phyloP scores from a whole-genome alignment of 2,329 filamentous ascomycete genomes.

The Colletotrichum salicis region DNA sequence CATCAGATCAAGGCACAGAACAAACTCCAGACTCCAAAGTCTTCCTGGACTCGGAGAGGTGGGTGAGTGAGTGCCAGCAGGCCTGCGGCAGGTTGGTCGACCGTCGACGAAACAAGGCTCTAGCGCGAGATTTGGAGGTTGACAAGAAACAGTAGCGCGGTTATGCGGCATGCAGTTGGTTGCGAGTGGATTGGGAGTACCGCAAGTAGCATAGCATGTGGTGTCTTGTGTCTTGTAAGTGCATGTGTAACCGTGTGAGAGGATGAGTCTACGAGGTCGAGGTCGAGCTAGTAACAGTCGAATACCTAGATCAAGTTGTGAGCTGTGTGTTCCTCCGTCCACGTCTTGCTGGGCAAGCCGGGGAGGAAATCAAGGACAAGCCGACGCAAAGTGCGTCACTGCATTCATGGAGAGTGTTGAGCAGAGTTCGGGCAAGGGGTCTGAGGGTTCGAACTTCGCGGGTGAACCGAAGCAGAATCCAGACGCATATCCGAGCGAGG shows the following conservation, averaged over 20 bases:
- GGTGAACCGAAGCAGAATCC: conserved; percentile 13
- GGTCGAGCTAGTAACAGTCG: background rate
- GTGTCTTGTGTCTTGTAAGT: conserved; percentile 1
- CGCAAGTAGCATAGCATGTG: background rate
- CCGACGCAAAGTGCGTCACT: conserved; percentile 2
- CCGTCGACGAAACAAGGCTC: conserved; percentile 29
- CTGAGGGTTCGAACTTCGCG: conserved; percentile 11
- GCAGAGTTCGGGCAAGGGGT: conserved; percentile 20
- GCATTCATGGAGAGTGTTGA: conserved; percentile 6
- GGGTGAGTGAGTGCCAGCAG: background rate
- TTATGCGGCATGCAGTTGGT: conserved; percentile 29
- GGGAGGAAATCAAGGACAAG: background rate
- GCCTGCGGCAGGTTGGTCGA: background rate
- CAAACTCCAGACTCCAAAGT: background rate
- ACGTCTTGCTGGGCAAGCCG: background rate
- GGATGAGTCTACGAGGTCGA: background rate
- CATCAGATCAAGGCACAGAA: background rate
- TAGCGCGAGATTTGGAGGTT: conserved; percentile 22
- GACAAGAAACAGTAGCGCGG: conserved; percentile 29
- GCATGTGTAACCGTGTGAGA: background rate
- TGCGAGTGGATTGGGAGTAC: background rate
- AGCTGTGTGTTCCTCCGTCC: background rate
- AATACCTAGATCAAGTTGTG: background rate
- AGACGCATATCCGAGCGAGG: conserved; percentile 15
- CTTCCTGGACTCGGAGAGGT: background rate